Evolutionary conservation across 805 yeast genomes (phyloP).

Genomic region (Cyberlindnera euphorbiiphila): DNA sequence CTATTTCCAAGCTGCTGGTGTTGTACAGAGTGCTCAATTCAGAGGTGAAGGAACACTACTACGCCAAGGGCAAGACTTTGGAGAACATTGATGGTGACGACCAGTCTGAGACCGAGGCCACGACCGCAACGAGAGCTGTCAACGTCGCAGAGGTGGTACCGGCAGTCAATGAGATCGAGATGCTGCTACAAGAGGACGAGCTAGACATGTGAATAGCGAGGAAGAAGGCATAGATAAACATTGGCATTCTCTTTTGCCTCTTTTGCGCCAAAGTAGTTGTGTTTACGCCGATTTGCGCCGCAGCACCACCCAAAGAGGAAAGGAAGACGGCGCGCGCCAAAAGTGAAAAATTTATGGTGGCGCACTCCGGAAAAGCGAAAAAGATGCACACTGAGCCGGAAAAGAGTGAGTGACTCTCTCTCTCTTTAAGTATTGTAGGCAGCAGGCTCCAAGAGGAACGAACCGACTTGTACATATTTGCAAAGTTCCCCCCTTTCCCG

Average conservation of each 20-base stretch:
- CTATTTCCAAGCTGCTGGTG: not conserved
- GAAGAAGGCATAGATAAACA: no score
- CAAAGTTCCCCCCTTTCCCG: no score
- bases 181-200: no score
- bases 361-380: not conserved
- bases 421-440: no score
- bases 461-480: conserved; percentile 2
- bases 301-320: no score
- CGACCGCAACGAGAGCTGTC: no score
- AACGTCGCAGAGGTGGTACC: no score
- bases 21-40: conserved; percentile 30
- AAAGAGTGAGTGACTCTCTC: conserved; percentile 1
- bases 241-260: no score
- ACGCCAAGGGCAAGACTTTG: conserved; percentile 53
- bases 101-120: not conserved
- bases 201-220: no score
- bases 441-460: not conserved
- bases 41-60: conserved; percentile 53
- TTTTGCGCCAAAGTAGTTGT: no score
- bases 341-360: conserved; percentile 6
- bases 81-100: conserved; percentile 28
- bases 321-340: no score
- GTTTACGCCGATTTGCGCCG: not conserved
- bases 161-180: not conserved
- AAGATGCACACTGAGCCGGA: not conserved